Conservation (phyloP, 352 stramenopile genomes). For the Pythium chondricola region DNA sequence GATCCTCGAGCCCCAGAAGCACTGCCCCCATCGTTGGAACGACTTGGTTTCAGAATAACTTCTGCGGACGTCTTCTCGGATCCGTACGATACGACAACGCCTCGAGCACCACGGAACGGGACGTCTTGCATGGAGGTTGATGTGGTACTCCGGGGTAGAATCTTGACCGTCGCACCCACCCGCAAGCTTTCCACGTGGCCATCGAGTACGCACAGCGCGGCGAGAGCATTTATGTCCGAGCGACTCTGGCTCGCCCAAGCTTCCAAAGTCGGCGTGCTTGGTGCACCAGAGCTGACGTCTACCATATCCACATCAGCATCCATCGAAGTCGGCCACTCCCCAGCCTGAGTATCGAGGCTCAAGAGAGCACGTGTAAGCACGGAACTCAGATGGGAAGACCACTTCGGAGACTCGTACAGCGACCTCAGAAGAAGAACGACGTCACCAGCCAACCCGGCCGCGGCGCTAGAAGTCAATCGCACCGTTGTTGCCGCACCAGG, state of each 20-base stretch:
- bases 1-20: too few relatives aligned
- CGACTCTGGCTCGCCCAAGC: slow-evolving; percentile 44
- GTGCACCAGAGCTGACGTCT: slow-evolving; percentile 43
- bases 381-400: slow-evolving; percentile 57
- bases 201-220: slow-evolving; percentile 74
- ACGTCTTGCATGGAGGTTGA: slow-evolving; percentile 68
- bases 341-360: slow-evolving; percentile 32
- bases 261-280: slow-evolving; percentile 38
- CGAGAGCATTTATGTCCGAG: slow-evolving; percentile 59
- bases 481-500: not conserved
- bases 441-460: slow-evolving; percentile 48
- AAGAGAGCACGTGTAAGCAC: slow-evolving; percentile 50
- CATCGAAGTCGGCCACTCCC: slow-evolving; percentile 8
- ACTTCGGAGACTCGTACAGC: slow-evolving; percentile 72
- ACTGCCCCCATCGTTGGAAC: slow-evolving; percentile 25
- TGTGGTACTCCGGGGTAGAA: slow-evolving; percentile 43
- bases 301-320: slow-evolving; percentile 85
- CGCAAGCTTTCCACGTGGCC: slow-evolving; percentile 81
- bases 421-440: slow-evolving; percentile 79
- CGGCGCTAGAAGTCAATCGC: not conserved
- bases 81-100: slow-evolving; percentile 74
- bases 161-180: slow-evolving; percentile 76
- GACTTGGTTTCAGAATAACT: slow-evolving; percentile 50
- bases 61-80: slow-evolving; percentile 77
- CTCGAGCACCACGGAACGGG: slow-evolving; percentile 62